These are phyloP conservation scores for Candida broadrunensis DNA, from an alignment of 805 yeast genomes.

Conservation along the genomic window DNA sequence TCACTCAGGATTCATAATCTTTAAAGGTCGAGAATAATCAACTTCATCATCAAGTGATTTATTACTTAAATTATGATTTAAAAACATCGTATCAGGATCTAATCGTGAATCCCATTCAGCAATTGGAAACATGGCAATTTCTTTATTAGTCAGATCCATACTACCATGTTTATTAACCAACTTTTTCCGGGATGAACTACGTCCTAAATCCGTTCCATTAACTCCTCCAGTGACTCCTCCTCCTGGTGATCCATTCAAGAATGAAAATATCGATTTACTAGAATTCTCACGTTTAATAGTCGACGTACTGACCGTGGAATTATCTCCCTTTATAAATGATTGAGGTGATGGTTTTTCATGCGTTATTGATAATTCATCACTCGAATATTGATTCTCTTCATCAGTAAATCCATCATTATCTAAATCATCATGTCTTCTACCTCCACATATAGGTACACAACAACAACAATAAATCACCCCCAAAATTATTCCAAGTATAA, in stretches of 20 bases:
- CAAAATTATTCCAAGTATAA: conserved; percentile 43
- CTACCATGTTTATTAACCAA: conserved; percentile 10
- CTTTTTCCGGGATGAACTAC: conserved; percentile 30
- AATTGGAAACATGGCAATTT: conserved; percentile 28
- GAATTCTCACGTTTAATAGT: conserved; percentile 31
- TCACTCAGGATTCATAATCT: conserved; percentile 21
- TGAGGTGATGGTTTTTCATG: conserved; percentile 13
- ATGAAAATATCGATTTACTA: conserved; percentile 29
- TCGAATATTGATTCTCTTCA: conserved; percentile 36
- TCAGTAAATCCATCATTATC: conserved; percentile 29
- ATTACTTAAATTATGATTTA: conserved; percentile 20
- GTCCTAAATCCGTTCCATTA: conserved; percentile 11
- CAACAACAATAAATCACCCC: conserved; percentile 42
- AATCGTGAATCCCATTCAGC: conserved; percentile 23
- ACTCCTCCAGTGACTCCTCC: not conserved
- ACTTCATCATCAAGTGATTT: conserved; percentile 31
- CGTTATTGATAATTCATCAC: conserved; percentile 25
- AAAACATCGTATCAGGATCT: conserved; percentile 22
- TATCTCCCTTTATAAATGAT: conserved; percentile 1
- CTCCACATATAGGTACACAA: conserved; percentile 12
- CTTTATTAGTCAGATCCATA: conserved; percentile 9
- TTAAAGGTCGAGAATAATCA: conserved; percentile 33
- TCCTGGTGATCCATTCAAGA: conserved; percentile 16
- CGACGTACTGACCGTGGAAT: conserved; percentile 5
- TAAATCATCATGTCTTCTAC: conserved; percentile 3